Conservation (phyloP, 2,329 filamentous ascomycete species). For the Fusarium tupiense region DNA sequence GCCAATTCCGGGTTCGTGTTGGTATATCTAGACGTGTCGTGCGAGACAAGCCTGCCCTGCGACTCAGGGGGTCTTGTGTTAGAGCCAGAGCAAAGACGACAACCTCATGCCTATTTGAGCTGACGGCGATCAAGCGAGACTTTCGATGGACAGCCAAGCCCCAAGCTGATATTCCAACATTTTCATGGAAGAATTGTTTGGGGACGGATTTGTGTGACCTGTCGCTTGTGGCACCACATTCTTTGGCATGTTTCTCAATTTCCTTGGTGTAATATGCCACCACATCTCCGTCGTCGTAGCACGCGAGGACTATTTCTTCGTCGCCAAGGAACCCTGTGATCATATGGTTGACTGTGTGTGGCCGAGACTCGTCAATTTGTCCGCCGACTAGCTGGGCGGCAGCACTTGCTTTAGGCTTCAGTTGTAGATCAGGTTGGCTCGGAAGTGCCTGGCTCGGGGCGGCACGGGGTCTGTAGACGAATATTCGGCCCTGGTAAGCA, state of each 20-base stretch:
- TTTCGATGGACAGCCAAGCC: constrained; percentile 83
- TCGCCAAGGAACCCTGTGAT: constrained; percentile 74
- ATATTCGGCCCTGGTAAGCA: constrained; percentile 66
- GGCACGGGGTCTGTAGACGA: constrained; percentile 63
- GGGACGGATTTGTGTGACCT: constrained; percentile 27
- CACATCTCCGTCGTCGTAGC: constrained; percentile 80
- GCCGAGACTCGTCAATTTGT: constrained; percentile 59
- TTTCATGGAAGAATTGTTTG: constrained; percentile 74
- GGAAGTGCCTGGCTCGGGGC: constrained; percentile 60
- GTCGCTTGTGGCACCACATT: constrained; percentile 6
- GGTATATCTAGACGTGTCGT: not conserved
- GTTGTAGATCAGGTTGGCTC: constrained; percentile 58
- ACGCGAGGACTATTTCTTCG: constrained; percentile 74
- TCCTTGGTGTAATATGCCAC: constrained; percentile 72
- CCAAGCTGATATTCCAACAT: constrained; percentile 85
- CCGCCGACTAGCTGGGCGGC: constrained; percentile 57
- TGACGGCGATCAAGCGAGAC: constrained; percentile 87
- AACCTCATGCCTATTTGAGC: constrained; percentile 73
- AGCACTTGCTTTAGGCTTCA: constrained; percentile 56
- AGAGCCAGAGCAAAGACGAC: constrained; percentile 63
- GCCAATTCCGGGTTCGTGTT: constrained; percentile 58
- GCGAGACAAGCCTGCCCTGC: not conserved
- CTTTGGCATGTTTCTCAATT: constrained; percentile 57
- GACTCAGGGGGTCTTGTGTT: constrained; percentile 13
- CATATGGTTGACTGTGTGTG: constrained; percentile 76